phyloP scores from a whole-genome alignment of 805 yeast genomes.

The Lipomyces lipofer region DNA sequence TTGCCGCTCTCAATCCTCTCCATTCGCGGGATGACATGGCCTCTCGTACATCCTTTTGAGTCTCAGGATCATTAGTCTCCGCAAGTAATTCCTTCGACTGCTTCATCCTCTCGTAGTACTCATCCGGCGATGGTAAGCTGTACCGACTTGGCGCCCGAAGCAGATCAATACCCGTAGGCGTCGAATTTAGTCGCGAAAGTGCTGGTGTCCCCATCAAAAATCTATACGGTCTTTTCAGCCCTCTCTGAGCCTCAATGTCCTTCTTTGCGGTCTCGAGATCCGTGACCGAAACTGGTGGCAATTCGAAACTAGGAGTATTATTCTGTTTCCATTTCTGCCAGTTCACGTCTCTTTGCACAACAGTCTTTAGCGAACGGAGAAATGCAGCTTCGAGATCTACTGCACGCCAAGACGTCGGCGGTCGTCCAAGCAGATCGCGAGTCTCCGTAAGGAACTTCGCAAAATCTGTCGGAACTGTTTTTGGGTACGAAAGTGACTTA shows the following conservation, averaged over 20 bases:
- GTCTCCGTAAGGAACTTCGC: slow-evolving; percentile 25
- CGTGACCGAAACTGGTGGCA: slow-evolving; percentile 10
- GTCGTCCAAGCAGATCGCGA: slow-evolving; percentile 3
- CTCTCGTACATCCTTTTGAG: slow-evolving; percentile 32
- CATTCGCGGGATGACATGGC: slow-evolving; percentile 40
- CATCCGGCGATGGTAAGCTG: slow-evolving; percentile 34
- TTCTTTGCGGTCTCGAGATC: slow-evolving; percentile 11
- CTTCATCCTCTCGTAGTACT: slow-evolving; percentile 20
- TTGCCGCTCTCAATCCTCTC: slow-evolving; percentile 48
- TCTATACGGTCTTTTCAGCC: slow-evolving; percentile 33
- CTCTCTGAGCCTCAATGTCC: slow-evolving; percentile 21
- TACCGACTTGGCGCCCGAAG: slow-evolving; percentile 32
- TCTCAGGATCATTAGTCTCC: slow-evolving; percentile 28
- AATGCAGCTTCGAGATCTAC: slow-evolving; percentile 28
- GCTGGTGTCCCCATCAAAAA: slow-evolving; percentile 39
- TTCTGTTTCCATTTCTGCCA: slow-evolving; percentile 42
- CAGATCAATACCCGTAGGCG: slow-evolving; percentile 44
- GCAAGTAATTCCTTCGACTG: slow-evolving; percentile 18
- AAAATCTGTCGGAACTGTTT: slow-evolving; percentile 27
- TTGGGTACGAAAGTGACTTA: slow-evolving; percentile 32
- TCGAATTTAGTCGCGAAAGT: slow-evolving; percentile 43
- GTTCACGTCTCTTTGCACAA: slow-evolving; percentile 34
- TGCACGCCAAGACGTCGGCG: slow-evolving; percentile 1
- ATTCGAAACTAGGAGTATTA: slow-evolving; percentile 37
- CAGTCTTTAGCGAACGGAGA: slow-evolving; percentile 21